Evolutionary conservation across 257 asterid species (phyloP).

Genomic region (Mitragyna speciosa): DNA sequence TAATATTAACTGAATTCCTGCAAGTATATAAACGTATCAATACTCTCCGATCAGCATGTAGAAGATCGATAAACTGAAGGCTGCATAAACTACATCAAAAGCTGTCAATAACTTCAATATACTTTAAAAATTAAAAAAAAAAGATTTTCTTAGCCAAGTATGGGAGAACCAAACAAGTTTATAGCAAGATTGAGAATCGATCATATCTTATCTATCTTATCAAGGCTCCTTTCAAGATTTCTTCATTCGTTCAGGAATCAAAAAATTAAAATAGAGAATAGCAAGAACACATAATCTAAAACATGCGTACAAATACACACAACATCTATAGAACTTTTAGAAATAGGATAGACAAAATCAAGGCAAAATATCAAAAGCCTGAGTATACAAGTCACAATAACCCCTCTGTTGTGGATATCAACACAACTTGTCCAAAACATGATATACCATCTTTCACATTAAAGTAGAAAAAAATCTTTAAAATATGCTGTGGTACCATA

Average conservation of each 20-base stretch:
- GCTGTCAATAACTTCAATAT: neutral
- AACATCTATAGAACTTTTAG: neutral
- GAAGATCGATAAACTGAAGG: constrained; percentile 12
- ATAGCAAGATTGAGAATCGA: neutral
- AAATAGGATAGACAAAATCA: neutral
- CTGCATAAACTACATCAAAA: neutral
- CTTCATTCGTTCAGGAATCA: neutral
- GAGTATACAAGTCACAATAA: neutral
- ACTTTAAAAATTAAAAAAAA: neutral
- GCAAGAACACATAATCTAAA: neutral
- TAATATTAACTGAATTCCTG: constrained; percentile 43
- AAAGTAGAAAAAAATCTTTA: neutral
- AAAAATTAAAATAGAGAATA: neutral
- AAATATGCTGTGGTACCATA: neutral
- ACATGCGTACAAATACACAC: neutral
- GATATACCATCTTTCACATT: too few species aligned
- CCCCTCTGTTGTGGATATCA: neutral
- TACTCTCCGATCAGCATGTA: neutral
- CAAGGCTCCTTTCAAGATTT: neutral
- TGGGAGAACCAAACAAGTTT: neutral
- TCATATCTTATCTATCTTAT: too few species aligned
- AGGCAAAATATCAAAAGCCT: too few species aligned
- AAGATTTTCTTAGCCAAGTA: neutral
- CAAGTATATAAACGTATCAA: constrained; percentile 16
- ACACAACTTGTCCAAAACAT: neutral